A percentile compares a stretch with the other conserved stretches of the same genome.
Evolutionary conservation across 345 rosid genomes (phyloP).

Genomic region (Euphorbia lathyris): DNA sequence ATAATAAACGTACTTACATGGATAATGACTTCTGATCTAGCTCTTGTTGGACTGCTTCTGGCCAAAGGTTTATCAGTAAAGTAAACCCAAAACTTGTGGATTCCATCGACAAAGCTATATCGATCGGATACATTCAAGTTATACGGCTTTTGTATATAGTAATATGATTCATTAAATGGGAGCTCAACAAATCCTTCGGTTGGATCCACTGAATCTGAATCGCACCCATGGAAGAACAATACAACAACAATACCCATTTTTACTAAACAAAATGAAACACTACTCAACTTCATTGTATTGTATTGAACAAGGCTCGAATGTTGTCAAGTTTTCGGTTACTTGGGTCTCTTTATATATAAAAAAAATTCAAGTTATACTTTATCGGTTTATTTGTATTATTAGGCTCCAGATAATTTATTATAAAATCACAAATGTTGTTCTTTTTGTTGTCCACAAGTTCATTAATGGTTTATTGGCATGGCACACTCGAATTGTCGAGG

Average conservation of each 20-base stretch:
- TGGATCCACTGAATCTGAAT: conserved; percentile 7
- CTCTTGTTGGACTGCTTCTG: conserved; percentile 21
- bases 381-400: too few relatives aligned
- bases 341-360: not conserved
- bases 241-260: not conserved
- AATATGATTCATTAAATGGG: conserved; percentile 15
- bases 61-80: conserved; percentile 24
- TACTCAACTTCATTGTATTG: not conserved
- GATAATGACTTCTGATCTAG: conserved; percentile 17
- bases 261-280: too few relatives aligned
- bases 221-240: not conserved
- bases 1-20: not conserved
- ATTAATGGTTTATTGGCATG: not conserved
- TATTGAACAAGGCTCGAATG: not conserved
- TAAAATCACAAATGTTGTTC: too few relatives aligned
- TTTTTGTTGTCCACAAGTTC: not conserved
- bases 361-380: not conserved
- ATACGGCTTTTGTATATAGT: conserved; percentile 24
- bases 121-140: conserved; percentile 14
- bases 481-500: not conserved
- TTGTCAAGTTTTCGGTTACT: not conserved
- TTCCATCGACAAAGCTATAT: conserved; percentile 27
- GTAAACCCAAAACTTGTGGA: conserved; percentile 34
- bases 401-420: too few relatives aligned
- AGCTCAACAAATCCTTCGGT: conserved; percentile 15